Conservation (phyloP, 2,329 filamentous ascomycete genomes). For the Dactylellina parvicollis region DNA sequence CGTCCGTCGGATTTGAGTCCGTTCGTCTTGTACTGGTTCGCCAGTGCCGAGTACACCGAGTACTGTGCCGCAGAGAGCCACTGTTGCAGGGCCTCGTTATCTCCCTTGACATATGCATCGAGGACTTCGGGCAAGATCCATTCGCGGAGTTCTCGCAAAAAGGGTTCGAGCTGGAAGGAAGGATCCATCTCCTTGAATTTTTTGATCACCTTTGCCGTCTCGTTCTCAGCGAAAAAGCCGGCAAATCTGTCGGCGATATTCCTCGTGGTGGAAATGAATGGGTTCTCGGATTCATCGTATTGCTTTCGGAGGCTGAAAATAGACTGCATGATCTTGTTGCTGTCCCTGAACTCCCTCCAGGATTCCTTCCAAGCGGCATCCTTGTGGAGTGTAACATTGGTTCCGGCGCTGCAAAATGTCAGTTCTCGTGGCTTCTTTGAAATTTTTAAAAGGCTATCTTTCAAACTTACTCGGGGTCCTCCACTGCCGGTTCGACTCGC, state of each 20-base stretch:
- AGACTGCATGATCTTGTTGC: slow-evolving; percentile 85
- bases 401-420: slow-evolving; percentile 76
- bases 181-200: slow-evolving; percentile 97
- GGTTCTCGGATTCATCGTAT: slow-evolving; percentile 97
- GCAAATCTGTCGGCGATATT: slow-evolving; percentile 92
- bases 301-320: slow-evolving; percentile 85
- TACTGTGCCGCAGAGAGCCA: slow-evolving; percentile 98
- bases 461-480: slow-evolving; percentile 82
- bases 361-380: slow-evolving; percentile 97
- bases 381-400: slow-evolving; percentile 94
- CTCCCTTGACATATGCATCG: slow-evolving; percentile 97
- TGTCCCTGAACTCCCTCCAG: slow-evolving; percentile 95
- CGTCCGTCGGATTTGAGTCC: slow-evolving; percentile 94
- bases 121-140: slow-evolving; percentile 97
- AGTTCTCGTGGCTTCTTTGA: background rate
- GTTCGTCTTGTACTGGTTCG: slow-evolving; percentile 92
- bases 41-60: slow-evolving; percentile 94
- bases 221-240: slow-evolving; percentile 98
- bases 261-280: slow-evolving; percentile 88
- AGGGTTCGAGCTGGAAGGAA: slow-evolving; percentile 91
- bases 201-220: slow-evolving; percentile 97
- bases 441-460: slow-evolving; percentile 53
- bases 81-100: slow-evolving; percentile 85
- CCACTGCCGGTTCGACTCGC: slow-evolving; percentile 72
- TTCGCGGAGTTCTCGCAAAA: slow-evolving; percentile 92